Percentiles rank a stretch among this genome's conserved stretches.
These are phyloP conservation scores for Candida odintsovae DNA, from an alignment of 805 yeast species.

Conservation along the genomic window DNA sequence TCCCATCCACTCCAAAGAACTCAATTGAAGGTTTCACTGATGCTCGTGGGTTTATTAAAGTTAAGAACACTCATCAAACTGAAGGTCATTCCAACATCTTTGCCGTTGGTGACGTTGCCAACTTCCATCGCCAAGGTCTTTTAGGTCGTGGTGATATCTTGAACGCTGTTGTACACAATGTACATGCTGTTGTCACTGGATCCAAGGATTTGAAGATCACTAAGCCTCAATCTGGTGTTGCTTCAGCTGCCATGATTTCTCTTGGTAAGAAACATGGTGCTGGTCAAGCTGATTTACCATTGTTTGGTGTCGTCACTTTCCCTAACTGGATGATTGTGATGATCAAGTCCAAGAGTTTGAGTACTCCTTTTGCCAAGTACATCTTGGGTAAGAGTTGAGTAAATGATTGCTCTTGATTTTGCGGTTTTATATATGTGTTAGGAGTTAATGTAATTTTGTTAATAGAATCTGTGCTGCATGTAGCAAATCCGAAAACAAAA, in stretches of 20 bases:
- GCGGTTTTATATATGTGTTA: too few species aligned
- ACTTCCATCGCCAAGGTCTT: slow-evolving; percentile 21
- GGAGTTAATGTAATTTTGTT: not conserved
- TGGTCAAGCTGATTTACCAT: not conserved
- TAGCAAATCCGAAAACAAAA: too few species aligned
- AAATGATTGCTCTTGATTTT: too few species aligned
- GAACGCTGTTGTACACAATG: slow-evolving; percentile 13
- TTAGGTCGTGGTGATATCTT: slow-evolving; percentile 7
- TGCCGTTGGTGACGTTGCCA: slow-evolving; percentile 30
- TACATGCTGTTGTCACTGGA: slow-evolving; percentile 4
- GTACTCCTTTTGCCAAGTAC: not conserved
- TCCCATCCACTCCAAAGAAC: slow-evolving; percentile 19
- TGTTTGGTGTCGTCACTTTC: not conserved
- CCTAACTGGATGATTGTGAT: not conserved
- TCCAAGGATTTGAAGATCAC: not conserved
- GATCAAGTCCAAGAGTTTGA: not conserved
- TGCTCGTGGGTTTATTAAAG: slow-evolving; percentile 15
- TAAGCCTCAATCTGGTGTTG: not conserved
- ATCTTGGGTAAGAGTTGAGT: not conserved
- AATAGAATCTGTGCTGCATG: too few species aligned
- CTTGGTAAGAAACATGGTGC: not conserved
- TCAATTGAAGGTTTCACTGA: slow-evolving; percentile 9
- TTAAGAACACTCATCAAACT: slow-evolving; percentile 20
- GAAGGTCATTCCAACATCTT: slow-evolving; percentile 16
- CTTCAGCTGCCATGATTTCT: not conserved